These are phyloP conservation scores for Shiraia bambusicola DNA, from an alignment of 2,329 filamentous ascomycete species.

Conservation along the genomic window DNA sequence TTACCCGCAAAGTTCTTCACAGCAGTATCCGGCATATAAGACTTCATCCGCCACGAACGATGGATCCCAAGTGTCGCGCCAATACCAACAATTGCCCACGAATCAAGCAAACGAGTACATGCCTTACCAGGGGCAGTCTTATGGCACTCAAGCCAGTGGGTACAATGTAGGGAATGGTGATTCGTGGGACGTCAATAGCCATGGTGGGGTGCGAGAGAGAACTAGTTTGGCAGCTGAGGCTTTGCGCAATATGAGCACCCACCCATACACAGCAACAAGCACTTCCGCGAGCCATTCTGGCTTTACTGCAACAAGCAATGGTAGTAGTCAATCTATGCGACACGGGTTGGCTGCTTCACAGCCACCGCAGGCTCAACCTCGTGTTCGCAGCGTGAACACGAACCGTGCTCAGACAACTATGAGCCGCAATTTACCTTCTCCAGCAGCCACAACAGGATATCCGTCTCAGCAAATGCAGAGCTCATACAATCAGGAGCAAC, in stretches of 20 bases:
- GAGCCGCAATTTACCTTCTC: constrained; percentile 25
- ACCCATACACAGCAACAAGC: constrained; percentile 22
- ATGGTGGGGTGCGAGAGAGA: constrained; percentile 28
- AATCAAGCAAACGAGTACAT: constrained; percentile 32
- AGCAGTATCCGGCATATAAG: constrained; percentile 31
- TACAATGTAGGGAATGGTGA: constrained; percentile 25
- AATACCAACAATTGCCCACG: constrained; percentile 27
- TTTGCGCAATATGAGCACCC: constrained; percentile 38
- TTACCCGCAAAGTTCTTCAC: constrained; percentile 33
- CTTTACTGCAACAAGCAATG: constrained; percentile 24
- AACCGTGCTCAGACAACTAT: constrained; percentile 19
- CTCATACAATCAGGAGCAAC: constrained; percentile 29
- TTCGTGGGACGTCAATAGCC: constrained; percentile 25
- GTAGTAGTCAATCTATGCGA: too few species aligned
- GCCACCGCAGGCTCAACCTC: constrained; percentile 24
- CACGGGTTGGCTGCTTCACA: constrained; percentile 10
- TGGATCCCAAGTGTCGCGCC: constrained; percentile 24
- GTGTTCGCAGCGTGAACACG: constrained; percentile 31
- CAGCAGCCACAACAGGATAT: constrained; percentile 24
- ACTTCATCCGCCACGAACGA: constrained; percentile 28
- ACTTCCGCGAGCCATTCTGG: constrained; percentile 18
- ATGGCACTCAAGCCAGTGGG: constrained; percentile 19
- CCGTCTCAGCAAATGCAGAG: constrained; percentile 27
- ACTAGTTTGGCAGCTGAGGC: constrained; percentile 37
- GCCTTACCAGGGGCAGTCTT: constrained; percentile 26